phyloP scores from a whole-genome alignment of 257 asterid genomes.

The Leonotis leonurus region DNA sequence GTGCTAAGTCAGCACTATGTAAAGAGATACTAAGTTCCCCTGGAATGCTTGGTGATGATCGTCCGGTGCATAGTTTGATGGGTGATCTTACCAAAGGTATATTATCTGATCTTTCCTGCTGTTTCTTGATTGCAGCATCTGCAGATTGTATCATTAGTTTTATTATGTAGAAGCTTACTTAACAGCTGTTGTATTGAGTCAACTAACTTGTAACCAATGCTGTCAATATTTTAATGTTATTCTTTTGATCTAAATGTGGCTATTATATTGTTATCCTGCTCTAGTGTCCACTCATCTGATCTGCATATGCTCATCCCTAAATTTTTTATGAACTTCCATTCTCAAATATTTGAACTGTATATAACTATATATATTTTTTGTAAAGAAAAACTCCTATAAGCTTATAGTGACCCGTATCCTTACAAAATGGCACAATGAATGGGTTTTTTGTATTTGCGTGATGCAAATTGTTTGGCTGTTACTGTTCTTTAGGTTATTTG shows the following conservation, averaged over 20 bases:
- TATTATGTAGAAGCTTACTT: too few relatives aligned
- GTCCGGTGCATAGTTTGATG: conserved; percentile 85
- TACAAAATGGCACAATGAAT: background rate
- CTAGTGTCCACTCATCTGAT: background rate
- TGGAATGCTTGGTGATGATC: conserved; percentile 82
- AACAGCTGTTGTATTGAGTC: too few relatives aligned
- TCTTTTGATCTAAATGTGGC: too few relatives aligned
- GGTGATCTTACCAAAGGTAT: conserved; percentile 99
- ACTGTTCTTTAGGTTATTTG: background rate
- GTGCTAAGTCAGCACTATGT: conserved; percentile 97
- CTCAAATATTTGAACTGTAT: background rate
- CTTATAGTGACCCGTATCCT: background rate
- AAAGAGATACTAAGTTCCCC: conserved; percentile 62
- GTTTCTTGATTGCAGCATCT: conserved; percentile 14
- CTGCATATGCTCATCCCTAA: background rate
- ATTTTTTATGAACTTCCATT: background rate
- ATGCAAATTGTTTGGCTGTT: background rate
- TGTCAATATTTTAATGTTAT: too few relatives aligned
- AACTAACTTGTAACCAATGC: background rate
- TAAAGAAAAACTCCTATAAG: too few relatives aligned
- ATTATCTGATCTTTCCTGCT: background rate
- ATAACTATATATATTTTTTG: background rate
- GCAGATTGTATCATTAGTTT: background rate
- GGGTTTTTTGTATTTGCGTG: background rate
- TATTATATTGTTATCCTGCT: conserved; percentile 11